Evolutionary conservation across 768 basidiomycete species (phyloP).

Genomic region (Guyanaporus albipodus): DNA sequence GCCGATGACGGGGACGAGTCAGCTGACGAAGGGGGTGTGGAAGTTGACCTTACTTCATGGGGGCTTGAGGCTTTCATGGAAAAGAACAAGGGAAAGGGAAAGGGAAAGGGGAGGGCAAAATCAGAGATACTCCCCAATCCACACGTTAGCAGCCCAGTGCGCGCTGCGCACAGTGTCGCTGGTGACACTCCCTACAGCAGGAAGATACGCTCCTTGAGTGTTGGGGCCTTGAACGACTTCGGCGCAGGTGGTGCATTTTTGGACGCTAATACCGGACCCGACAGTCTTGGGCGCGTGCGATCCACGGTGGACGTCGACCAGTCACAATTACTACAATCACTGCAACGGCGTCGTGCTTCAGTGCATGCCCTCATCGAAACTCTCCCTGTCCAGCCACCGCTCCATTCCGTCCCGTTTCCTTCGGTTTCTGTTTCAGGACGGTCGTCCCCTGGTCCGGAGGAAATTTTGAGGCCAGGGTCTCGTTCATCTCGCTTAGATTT

Average conservation of each 20-base stretch:
- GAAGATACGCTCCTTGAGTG: slow-evolving; percentile 59
- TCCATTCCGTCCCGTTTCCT: slow-evolving; percentile 64
- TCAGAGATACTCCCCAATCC: slow-evolving; percentile 43
- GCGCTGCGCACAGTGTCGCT: slow-evolving; percentile 41
- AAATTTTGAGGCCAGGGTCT: slow-evolving; percentile 33
- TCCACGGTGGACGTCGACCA: slow-evolving; percentile 56
- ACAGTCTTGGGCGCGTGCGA: slow-evolving; percentile 43
- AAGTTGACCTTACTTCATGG: slow-evolving; percentile 83
- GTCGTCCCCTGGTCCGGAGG: slow-evolving; percentile 45
- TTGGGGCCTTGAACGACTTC: slow-evolving; percentile 57
- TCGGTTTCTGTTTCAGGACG: slow-evolving; percentile 44
- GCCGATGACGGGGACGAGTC: slow-evolving; percentile 56
- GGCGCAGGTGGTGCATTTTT: slow-evolving; percentile 46
- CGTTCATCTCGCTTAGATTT: slow-evolving; percentile 33
- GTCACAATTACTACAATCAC: slow-evolving; percentile 38
- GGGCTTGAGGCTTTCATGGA: slow-evolving; percentile 75
- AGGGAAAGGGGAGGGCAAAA: slow-evolving; percentile 37
- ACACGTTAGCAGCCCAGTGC: slow-evolving; percentile 35
- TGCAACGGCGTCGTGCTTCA: slow-evolving; percentile 48
- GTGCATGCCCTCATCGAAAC: slow-evolving; percentile 47
- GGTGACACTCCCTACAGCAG: slow-evolving; percentile 39
- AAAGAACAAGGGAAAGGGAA: slow-evolving; percentile 53
- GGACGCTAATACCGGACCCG: slow-evolving; percentile 33
- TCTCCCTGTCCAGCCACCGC: slow-evolving; percentile 36
- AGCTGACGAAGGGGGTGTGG: slow-evolving; percentile 46